These are phyloP conservation scores for Aspergillus calidoustus DNA, from an alignment of 2,329 filamentous ascomycete genomes.

Conservation along the genomic window DNA sequence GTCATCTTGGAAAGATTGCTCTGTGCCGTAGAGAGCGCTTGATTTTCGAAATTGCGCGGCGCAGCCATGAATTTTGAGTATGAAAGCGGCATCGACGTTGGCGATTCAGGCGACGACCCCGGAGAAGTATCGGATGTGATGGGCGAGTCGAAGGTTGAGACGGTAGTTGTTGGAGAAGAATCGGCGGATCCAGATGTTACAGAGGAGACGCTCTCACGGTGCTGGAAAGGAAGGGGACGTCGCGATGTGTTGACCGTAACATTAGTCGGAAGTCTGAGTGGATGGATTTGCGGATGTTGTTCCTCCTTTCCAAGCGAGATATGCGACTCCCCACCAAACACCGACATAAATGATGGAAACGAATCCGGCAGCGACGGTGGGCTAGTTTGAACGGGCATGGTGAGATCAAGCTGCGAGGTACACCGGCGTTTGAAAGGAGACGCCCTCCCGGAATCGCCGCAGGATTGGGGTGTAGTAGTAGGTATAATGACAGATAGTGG, in stretches of 20 bases:
- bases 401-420: conserved; percentile 27
- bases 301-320: conserved; percentile 34
- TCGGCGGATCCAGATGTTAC: conserved; percentile 79
- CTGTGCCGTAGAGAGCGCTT: conserved; percentile 28
- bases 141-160: conserved; percentile 90
- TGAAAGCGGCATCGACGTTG: conserved; percentile 68
- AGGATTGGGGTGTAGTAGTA: conserved; percentile 26
- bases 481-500: conserved; percentile 26
- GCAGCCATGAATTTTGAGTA: conserved; percentile 46
- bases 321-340: conserved; percentile 51
- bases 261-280: conserved; percentile 34
- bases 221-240: conserved; percentile 38
- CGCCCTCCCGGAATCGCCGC: conserved; percentile 34
- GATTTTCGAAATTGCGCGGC: conserved; percentile 32
- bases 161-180: conserved; percentile 91
- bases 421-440: conserved; percentile 37
- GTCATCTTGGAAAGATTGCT: conserved; percentile 35
- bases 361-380: conserved; percentile 47
- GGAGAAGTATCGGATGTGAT: conserved; percentile 89
- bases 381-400: conserved; percentile 48
- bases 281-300: conserved; percentile 29
- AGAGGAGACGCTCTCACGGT: conserved; percentile 50
- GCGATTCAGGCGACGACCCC: conserved; percentile 89
- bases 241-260: conserved; percentile 32
- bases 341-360: conserved; percentile 59